A percentile compares a stretch with the other conserved stretches of the same genome.
Conservation (phyloP, 768 basidiomycete species). For the Cyclocybe cylindracea region DNA sequence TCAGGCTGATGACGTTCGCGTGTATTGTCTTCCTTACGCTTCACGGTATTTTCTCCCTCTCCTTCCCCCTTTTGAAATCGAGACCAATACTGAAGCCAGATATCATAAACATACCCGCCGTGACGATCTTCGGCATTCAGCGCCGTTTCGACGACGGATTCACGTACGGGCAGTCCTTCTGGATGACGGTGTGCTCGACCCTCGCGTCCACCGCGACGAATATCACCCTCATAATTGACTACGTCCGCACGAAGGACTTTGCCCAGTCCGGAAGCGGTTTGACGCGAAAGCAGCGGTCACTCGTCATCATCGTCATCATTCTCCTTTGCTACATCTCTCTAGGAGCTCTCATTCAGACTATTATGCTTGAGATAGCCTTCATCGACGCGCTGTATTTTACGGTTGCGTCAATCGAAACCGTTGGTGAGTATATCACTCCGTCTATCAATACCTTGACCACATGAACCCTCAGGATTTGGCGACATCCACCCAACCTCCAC, state of each 20-base stretch:
- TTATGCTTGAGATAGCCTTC: slow-evolving; percentile 58
- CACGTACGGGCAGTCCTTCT: slow-evolving; percentile 70
- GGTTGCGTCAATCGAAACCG: slow-evolving; percentile 70
- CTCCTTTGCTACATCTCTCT: slow-evolving; percentile 74
- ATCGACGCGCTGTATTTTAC: slow-evolving; percentile 80
- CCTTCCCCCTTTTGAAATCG: neutral
- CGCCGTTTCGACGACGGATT: slow-evolving; percentile 67
- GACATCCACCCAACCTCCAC: slow-evolving; percentile 61
- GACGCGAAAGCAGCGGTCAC: slow-evolving; percentile 75
- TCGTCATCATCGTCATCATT: slow-evolving; percentile 78
- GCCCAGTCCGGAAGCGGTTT: slow-evolving; percentile 71
- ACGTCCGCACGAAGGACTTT: slow-evolving; percentile 61
- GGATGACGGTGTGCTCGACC: slow-evolving; percentile 80
- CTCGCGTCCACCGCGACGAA: slow-evolving; percentile 66
- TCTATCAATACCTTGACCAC: slow-evolving; percentile 1
- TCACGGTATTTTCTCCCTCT: slow-evolving; percentile 53
- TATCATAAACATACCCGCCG: slow-evolving; percentile 60
- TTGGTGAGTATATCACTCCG: slow-evolving; percentile 35
- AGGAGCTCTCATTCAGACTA: slow-evolving; percentile 61
- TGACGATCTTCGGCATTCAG: slow-evolving; percentile 62
- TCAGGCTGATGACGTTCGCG: slow-evolving; percentile 62
- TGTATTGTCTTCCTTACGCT: slow-evolving; percentile 65
- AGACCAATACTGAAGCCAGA: slow-evolving; percentile 41
- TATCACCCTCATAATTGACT: slow-evolving; percentile 65
- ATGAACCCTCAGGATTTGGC: slow-evolving; percentile 58